Base-by-base conservation (phyloP, 2,329 filamentous ascomycete genomes). In the Calonectria hongkongensis region DNA sequence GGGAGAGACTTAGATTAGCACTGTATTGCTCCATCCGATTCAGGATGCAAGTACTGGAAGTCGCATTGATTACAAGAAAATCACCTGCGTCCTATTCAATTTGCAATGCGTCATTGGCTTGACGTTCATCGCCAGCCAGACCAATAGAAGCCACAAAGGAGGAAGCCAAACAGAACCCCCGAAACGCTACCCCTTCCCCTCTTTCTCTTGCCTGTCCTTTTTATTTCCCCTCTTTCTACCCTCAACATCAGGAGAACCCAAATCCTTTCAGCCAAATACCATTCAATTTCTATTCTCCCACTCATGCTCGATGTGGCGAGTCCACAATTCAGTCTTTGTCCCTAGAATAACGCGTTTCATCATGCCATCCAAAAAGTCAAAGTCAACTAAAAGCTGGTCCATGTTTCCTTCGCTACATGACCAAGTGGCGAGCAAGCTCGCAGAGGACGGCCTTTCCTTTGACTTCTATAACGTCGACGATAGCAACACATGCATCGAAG, bases 401-500 rank as follows among this genome's bases (percentile, higher is more conserved):
- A 74, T 81, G 73, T 76, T 73, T 18, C 76, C 77, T 1, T 5
- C 70, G 0, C 36, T 79, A 2, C 74, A 82, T 39, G 41, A 66
- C 6, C 10, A 51, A 2, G 75, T 81, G 2, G 50, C 69, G 9
- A 27, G 27, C 0, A 48, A 74, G 3, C 74, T 82, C 0, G 36
- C 72, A 0, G 54, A 75, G 8, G 66, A 75, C 2, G 15, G 54
- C 3, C 73, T 81, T 4, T 2, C 60, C 5, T 76, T 80, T 33
- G 43, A 30, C 0, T 84, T 84, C 72, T 73, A 81, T 39, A 4
- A 74, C 1, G 9, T 9, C 28, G 45, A 50, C 0, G 78, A 79
- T 16, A 72, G 76, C 33, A 68, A 78, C 0, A n/a, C 30, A 2
- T 70, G n/a, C 21, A 70, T 71, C 5, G 56, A 81, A 9, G 10